phyloP scores from a whole-genome alignment of 306 rosid genomes.

The Mucuna pruriens region DNA sequence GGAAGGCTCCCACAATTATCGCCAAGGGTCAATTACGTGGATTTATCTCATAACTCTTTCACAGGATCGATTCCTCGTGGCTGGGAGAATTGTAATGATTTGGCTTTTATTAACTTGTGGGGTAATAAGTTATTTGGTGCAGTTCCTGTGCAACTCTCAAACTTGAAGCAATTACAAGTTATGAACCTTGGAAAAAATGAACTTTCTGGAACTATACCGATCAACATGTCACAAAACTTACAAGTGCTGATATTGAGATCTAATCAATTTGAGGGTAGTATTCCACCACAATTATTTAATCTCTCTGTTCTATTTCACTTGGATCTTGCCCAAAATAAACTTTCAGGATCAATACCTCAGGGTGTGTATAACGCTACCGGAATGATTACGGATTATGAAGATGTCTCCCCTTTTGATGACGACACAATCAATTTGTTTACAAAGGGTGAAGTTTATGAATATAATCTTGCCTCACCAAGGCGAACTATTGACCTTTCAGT shows the following conservation, averaged over 20 bases:
- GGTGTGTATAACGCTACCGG: background rate
- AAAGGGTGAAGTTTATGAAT: background rate
- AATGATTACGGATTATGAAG: background rate
- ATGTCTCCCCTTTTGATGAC: no score
- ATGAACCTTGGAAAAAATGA: background rate
- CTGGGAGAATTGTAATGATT: background rate
- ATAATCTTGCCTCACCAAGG: fast-evolving
- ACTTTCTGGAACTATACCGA: background rate
- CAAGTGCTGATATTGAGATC: background rate
- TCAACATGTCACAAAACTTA: background rate
- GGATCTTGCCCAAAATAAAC: constrained; percentile 1
- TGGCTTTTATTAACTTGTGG: background rate
- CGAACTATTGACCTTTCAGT: background rate
- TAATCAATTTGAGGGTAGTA: background rate
- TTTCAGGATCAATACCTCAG: background rate
- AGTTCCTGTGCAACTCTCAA: background rate
- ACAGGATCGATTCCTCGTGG: background rate
- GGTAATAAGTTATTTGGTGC: background rate
- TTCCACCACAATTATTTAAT: background rate
- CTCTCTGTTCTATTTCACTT: background rate
- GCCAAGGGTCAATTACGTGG: fast-evolving
- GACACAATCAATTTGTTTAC: background rate
- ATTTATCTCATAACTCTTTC: constrained; percentile 6
- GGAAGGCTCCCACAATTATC: background rate
- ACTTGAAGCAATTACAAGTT: fast-evolving